phyloP scores from a whole-genome alignment of 2,329 filamentous ascomycete species.

The Aspergillus transmontanensis region DNA sequence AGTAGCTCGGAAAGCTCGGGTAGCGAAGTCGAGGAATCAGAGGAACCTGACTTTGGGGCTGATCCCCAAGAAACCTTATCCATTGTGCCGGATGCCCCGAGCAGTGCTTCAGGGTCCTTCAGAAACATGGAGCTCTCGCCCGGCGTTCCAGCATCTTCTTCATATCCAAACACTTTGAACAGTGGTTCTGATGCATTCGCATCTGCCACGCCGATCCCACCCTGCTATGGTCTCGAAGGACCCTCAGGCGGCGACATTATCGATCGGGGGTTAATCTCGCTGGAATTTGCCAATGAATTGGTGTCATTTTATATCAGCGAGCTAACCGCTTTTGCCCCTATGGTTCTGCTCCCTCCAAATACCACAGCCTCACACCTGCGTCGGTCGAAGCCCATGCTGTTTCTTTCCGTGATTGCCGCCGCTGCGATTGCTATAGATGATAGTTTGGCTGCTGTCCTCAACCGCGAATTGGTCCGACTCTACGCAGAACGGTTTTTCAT shows the following conservation, averaged over 20 bases:
- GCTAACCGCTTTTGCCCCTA: constrained; percentile 31
- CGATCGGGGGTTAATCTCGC: constrained; percentile 35
- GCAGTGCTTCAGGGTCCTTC: constrained; percentile 23
- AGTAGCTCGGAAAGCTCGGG: constrained; percentile 30
- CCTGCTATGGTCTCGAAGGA: constrained; percentile 23
- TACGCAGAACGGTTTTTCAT: constrained; percentile 53
- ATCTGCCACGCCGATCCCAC: constrained; percentile 22
- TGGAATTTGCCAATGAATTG: constrained; percentile 34
- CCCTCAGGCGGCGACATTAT: constrained; percentile 29
- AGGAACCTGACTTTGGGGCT: constrained; percentile 25
- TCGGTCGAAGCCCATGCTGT: constrained; percentile 62
- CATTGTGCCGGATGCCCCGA: constrained; percentile 24
- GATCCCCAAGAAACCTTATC: constrained; percentile 23
- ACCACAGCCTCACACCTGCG: constrained; percentile 36
- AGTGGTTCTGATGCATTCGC: constrained; percentile 22
- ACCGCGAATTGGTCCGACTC: constrained; percentile 51
- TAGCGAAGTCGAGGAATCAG: constrained; percentile 28
- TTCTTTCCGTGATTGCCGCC: constrained; percentile 70
- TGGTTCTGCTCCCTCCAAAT: constrained; percentile 31
- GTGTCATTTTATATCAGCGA: constrained; percentile 36
- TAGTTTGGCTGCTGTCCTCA: constrained; percentile 46
- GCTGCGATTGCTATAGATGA: constrained; percentile 60
- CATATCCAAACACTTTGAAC: constrained; percentile 23
- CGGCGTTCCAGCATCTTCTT: constrained; percentile 19
- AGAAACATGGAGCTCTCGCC: constrained; percentile 30